Evolutionary conservation across 495 filamentous ascomycete genomes (phyloP).

Genomic region (Penicillium cinerascens): DNA sequence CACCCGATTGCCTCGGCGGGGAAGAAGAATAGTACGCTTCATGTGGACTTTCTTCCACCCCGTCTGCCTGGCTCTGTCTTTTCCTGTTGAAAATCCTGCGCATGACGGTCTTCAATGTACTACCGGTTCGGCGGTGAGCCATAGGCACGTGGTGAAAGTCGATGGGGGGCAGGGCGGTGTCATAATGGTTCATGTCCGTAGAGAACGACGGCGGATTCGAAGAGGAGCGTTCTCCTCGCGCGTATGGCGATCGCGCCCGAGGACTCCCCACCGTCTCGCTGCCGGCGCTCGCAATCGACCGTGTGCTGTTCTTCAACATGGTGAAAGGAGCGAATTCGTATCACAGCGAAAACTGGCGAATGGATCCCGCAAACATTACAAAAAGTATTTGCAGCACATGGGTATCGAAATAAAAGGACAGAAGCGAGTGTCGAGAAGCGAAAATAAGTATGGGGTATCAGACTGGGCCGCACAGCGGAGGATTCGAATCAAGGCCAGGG

Average conservation of each 20-base stretch:
- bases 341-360: too few relatives aligned
- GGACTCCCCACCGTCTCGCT: constrained; percentile 18
- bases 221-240: constrained; percentile 17
- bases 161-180: constrained; percentile 28
- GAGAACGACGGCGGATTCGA: constrained; percentile 17
- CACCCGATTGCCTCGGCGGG: constrained; percentile 1
- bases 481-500: constrained; percentile 20
- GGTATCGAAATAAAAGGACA: constrained; percentile 9
- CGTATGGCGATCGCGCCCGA: constrained; percentile 10
- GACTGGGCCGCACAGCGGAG: constrained; percentile 16
- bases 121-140: constrained; percentile 40
- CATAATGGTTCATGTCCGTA: constrained; percentile 20
- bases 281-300: constrained; percentile 22
- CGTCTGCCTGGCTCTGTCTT: constrained; percentile 37
- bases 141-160: constrained; percentile 18
- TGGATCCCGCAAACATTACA: constrained; percentile 16
- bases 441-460: constrained; percentile 6
- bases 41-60: constrained; percentile 24
- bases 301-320: constrained; percentile 17
- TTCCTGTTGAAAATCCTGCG: constrained; percentile 46
- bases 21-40: constrained; percentile 14
- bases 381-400: constrained; percentile 15
- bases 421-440: constrained; percentile 20
- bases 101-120: constrained; percentile 47
- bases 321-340: neutral